Percentiles rank a stretch among this genome's conserved stretches.
phyloP scores from a whole-genome alignment of 1,284 basidiomycete species.

The Peniophora sp. region DNA sequence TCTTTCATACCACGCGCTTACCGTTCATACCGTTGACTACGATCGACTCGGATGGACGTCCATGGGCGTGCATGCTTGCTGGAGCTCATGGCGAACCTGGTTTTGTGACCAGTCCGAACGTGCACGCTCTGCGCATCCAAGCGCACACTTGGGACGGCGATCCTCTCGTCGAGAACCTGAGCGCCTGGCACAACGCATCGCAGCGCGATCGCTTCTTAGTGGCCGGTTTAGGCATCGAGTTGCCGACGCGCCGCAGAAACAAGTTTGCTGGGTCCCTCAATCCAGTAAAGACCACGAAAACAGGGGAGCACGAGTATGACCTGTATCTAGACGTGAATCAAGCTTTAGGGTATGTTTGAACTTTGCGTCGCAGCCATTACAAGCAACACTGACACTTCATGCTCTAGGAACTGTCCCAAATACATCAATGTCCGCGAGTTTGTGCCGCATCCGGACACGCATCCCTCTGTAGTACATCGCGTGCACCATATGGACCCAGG shows the following conservation, averaged over 20 bases:
- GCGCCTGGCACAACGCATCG: slow-evolving; percentile 10
- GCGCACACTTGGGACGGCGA: slow-evolving; percentile 47
- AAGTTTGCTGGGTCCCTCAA: slow-evolving; percentile 51
- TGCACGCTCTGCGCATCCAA: slow-evolving; percentile 33
- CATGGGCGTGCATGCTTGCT: slow-evolving; percentile 31
- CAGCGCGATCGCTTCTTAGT: slow-evolving; percentile 25
- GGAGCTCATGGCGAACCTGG: slow-evolving; percentile 25
- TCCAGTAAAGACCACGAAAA: slow-evolving; percentile 22
- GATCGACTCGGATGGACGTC: slow-evolving; percentile 24
- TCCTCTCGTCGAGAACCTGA: slow-evolving; percentile 36
- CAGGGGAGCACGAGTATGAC: slow-evolving; percentile 13
- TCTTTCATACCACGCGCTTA: slow-evolving; percentile 25
- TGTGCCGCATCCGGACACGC: slow-evolving; percentile 27
- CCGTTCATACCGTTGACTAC: slow-evolving; percentile 33
- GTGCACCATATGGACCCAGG: slow-evolving; percentile 20
- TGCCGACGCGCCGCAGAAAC: slow-evolving; percentile 47
- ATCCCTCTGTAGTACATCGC: slow-evolving; percentile 29
- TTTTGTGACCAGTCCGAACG: slow-evolving; percentile 34
- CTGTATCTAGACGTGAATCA: slow-evolving; percentile 40
- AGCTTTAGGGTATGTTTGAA: slow-evolving; percentile 42
- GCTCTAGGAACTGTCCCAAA: slow-evolving; percentile 53
- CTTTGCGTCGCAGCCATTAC: not conserved
- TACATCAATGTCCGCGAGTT: slow-evolving; percentile 54
- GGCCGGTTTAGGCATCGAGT: slow-evolving; percentile 56
- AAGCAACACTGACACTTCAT: not conserved